A percentile compares a stretch with the other conserved stretches of the same genome.
Conservation (phyloP, 768 basidiomycete genomes). For the Lyophyllum shimeji region DNA sequence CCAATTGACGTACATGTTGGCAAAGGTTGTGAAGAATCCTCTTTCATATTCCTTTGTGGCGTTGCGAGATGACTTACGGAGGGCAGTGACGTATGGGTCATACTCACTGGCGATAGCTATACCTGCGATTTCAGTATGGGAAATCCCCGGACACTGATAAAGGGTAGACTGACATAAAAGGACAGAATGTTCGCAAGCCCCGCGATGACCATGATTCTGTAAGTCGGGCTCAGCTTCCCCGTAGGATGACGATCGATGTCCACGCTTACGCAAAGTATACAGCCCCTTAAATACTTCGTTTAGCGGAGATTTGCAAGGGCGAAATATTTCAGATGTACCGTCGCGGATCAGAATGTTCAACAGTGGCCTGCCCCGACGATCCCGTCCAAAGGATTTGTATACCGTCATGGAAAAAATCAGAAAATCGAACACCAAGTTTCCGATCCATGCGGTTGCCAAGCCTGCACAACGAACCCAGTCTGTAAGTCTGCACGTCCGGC, state of each 20-base stretch:
- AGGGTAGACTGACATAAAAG: conserved; percentile 19
- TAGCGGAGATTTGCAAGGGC: background rate
- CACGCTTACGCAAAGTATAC: conserved; percentile 42
- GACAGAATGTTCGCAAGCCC: conserved; percentile 21
- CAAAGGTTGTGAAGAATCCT: conserved; percentile 21
- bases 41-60: conserved; percentile 18
- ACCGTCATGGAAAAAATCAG: conserved; percentile 41
- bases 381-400: conserved; percentile 30
- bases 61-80: background rate
- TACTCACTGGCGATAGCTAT: conserved; percentile 16
- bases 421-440: conserved; percentile 40
- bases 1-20: conserved; percentile 18
- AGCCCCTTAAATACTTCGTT: conserved; percentile 25
- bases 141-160: background rate
- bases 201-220: conserved; percentile 22
- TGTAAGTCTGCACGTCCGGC: background rate
- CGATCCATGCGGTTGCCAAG: conserved; percentile 37
- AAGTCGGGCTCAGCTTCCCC: background rate
- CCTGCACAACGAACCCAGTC: conserved; percentile 18
- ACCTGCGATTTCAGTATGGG: background rate
- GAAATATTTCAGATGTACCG: conserved; percentile 27
- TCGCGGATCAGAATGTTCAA: conserved; percentile 39
- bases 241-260: background rate
- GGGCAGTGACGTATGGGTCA: background rate
- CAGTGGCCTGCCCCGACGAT: conserved; percentile 21